phyloP scores from a whole-genome alignment of 139 green algal genomes.

The Pleodorina starrii region DNA sequence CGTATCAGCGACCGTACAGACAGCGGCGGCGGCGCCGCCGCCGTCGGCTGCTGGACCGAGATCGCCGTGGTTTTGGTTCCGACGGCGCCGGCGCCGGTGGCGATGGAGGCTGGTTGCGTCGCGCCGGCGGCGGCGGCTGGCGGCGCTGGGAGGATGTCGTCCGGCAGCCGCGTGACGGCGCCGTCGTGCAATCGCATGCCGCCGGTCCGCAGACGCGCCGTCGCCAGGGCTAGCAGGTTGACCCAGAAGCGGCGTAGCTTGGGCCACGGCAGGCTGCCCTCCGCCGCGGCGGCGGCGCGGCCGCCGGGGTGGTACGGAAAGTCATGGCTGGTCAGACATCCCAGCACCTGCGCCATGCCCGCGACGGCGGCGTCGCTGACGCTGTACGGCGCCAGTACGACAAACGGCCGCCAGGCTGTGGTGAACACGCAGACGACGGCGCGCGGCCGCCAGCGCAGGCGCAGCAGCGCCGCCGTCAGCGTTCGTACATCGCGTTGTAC shows the following conservation, averaged over 20 bases:
- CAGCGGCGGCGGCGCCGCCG: not conserved
- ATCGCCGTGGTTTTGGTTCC: too few relatives aligned
- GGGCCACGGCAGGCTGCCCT: not conserved
- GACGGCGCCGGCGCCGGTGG: not conserved
- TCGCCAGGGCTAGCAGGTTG: not conserved
- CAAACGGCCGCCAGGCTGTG: constrained; percentile 28
- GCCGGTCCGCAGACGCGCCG: not conserved
- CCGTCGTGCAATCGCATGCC: not conserved
- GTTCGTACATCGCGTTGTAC: not conserved
- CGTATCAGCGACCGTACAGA: not conserved
- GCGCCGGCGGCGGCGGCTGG: not conserved
- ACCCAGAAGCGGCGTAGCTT: constrained; percentile 35
- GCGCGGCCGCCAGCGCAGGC: constrained; percentile 13
- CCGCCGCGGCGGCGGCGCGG: not conserved
- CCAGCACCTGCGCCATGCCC: constrained; percentile 38
- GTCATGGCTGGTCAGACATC: constrained; percentile 14
- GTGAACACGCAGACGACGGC: not conserved
- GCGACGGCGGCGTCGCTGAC: constrained; percentile 21
- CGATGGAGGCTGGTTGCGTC: not conserved
- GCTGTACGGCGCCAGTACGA: not conserved
- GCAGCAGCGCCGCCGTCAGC: not conserved
- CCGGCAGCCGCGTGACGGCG: not conserved
- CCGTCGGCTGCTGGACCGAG: too few relatives aligned
- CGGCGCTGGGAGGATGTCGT: not conserved
- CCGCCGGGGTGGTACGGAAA: not conserved